phyloP scores from a whole-genome alignment of 306 rosid species.

The Dalbergia oliveri region DNA sequence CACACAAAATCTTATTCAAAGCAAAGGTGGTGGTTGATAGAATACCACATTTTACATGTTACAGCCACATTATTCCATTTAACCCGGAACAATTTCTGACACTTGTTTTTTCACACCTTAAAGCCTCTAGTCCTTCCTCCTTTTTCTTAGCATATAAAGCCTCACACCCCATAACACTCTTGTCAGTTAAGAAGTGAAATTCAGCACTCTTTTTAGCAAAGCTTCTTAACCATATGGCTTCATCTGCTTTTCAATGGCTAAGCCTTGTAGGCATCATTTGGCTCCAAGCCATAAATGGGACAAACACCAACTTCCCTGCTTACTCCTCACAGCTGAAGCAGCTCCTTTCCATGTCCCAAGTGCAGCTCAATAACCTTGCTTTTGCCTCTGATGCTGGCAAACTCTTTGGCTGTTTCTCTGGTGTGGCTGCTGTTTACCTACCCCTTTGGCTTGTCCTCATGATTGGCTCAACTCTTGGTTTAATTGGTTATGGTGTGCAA shows the following conservation, averaged over 20 bases:
- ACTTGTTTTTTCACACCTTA: conserved; percentile 36
- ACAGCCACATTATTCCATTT: conserved; percentile 35
- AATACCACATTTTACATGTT: conserved; percentile 45
- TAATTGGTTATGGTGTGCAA: conserved; percentile 79
- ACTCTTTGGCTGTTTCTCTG: conserved; percentile 74
- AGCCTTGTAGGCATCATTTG: conserved; percentile 82
- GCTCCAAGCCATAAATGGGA: conserved; percentile 89
- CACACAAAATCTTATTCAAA: conserved; percentile 7
- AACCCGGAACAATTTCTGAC: neutral
- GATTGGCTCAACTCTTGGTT: conserved; percentile 72
- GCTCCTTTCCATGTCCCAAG: conserved; percentile 70
- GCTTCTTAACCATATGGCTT: conserved; percentile 47
- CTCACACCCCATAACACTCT: neutral
- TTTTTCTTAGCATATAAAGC: neutral
- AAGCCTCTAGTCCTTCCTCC: neutral
- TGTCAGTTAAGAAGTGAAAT: conserved; percentile 8
- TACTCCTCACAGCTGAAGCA: conserved; percentile 79
- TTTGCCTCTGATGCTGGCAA: conserved; percentile 96
- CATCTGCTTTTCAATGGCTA: conserved; percentile 68
- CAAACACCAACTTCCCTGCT: conserved; percentile 82
- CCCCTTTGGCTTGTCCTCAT: conserved; percentile 86
- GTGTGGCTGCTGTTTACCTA: conserved; percentile 67
- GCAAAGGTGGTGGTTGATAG: conserved; percentile 45
- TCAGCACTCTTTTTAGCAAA: conserved; percentile 4
- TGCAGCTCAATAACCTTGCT: conserved; percentile 86